Percentiles rank a stretch among this genome's conserved stretches.
These are phyloP conservation scores for Pyronema omphalodes DNA, from an alignment of 495 filamentous ascomycete genomes.

Conservation along the genomic window DNA sequence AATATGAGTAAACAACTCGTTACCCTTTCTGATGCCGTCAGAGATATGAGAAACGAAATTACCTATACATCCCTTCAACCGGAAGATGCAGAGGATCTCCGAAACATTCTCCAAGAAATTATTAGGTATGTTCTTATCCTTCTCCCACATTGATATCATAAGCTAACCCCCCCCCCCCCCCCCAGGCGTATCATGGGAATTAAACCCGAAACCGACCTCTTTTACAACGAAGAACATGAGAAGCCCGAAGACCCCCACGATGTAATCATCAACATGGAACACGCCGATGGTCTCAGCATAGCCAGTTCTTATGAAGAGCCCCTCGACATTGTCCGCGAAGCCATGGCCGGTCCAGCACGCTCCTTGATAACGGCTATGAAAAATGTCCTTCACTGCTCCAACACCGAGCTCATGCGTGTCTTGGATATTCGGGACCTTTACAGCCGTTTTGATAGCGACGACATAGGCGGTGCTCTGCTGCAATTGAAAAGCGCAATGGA, in stretches of 20 bases:
- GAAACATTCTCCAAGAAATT: conserved; percentile 36
- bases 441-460: conserved; percentile 9
- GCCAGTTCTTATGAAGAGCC: conserved; percentile 9
- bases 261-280: conserved; percentile 27
- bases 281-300: conserved; percentile 5
- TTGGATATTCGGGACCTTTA: conserved; percentile 25
- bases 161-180: neutral
- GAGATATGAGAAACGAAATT: conserved; percentile 37
- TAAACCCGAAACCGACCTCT: conserved; percentile 29
- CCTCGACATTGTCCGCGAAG: conserved; percentile 24
- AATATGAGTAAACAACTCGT: conserved; percentile 29
- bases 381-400: conserved; percentile 27
- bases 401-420: conserved; percentile 33
- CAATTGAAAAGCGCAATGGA: conserved; percentile 20
- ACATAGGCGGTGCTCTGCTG: conserved; percentile 25
- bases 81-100: conserved; percentile 29
- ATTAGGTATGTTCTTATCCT: conserved; percentile 25
- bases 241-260: conserved; percentile 4
- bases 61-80: conserved; percentile 33
- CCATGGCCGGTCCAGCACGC: conserved; percentile 30
- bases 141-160: conserved; percentile 20
- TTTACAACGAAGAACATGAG: conserved; percentile 13
- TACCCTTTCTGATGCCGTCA: conserved; percentile 35
- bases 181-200: conserved; percentile 22
- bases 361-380: conserved; percentile 31